These are phyloP conservation scores for Apiospora rasikravindrae DNA, from an alignment of 2,329 filamentous ascomycete genomes.

Conservation along the genomic window DNA sequence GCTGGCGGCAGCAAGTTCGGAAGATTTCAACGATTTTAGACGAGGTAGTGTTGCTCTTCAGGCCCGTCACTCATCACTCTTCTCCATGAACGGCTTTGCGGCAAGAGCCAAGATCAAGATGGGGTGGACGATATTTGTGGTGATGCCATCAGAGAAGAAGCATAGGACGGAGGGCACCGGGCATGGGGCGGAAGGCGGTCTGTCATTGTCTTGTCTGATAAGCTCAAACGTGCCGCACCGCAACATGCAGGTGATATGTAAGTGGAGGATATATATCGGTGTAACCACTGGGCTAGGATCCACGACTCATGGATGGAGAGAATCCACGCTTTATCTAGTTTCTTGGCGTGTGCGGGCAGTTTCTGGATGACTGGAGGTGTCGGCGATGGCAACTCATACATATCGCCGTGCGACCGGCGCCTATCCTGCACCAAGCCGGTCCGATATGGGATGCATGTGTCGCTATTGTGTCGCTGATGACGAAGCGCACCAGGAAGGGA, in stretches of 20 bases:
- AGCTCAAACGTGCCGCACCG: slow-evolving; percentile 14
- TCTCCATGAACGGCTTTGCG: not conserved
- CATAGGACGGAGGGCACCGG: not conserved
- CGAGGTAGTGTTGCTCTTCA: not conserved
- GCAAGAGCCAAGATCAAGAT: not conserved
- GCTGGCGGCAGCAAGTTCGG: not conserved
- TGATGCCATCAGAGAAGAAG: not conserved
- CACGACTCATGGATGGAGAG: slow-evolving; percentile 6
- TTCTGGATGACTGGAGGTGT: slow-evolving; percentile 10
- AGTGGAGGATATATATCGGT: slow-evolving; percentile 10
- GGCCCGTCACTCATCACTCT: not conserved
- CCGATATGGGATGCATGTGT: slow-evolving; percentile 9
- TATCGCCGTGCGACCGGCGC: not conserved
- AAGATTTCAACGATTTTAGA: not conserved
- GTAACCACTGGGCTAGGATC: not conserved
- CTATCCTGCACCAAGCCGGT: slow-evolving; percentile 6
- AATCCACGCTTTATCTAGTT: slow-evolving; percentile 16
- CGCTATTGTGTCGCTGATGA: slow-evolving; percentile 6
- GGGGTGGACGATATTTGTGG: not conserved
- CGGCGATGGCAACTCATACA: not conserved
- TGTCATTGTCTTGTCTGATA: slow-evolving; percentile 15
- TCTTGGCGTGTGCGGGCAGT: slow-evolving; percentile 17
- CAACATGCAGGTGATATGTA: slow-evolving; percentile 5
- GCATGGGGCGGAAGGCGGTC: slow-evolving; percentile 11
- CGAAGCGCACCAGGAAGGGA: not conserved